Conservation (phyloP, 768 basidiomycete genomes). For the Lepiota venenata region DNA sequence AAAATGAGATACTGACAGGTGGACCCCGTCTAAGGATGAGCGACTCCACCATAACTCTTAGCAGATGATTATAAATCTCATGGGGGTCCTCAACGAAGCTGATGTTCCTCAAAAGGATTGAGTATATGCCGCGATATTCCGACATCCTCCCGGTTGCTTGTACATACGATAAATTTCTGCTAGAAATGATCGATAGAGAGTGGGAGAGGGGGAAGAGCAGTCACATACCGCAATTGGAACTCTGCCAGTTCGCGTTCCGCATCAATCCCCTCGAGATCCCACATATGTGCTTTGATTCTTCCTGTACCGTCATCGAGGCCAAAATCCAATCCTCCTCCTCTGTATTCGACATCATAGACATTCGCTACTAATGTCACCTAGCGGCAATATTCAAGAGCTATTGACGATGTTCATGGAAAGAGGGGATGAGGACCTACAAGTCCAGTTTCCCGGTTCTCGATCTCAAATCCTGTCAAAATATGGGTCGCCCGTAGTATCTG, state of each 20-base stretch:
- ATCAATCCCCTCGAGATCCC: conserved; percentile 4
- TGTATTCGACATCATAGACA: conserved; percentile 1
- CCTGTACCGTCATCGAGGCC: conserved; percentile 12
- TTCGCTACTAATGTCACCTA: conserved; percentile 13
- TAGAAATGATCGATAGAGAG: neutral
- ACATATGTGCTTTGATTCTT: conserved; percentile 11
- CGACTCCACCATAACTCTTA: conserved; percentile 18
- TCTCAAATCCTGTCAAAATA: conserved; percentile 1
- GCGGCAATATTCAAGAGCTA: neutral
- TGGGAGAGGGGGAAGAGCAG: neutral
- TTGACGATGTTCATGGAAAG: neutral
- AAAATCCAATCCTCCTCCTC: conserved; percentile 1
- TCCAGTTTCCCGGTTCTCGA: conserved; percentile 10
- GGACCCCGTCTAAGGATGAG: conserved; percentile 18
- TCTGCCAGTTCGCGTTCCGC: conserved; percentile 4
- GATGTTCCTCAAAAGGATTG: conserved; percentile 18
- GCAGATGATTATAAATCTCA: conserved; percentile 26
- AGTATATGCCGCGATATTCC: conserved; percentile 17
- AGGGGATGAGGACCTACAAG: neutral
- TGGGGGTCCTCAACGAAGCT: conserved; percentile 17
- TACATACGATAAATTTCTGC: conserved; percentile 15
- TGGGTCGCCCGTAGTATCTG: conserved; percentile 8
- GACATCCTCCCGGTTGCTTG: conserved; percentile 20
- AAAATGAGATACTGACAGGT: conserved; percentile 15
- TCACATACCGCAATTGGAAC: neutral